Evolutionary conservation across 768 basidiomycete species (phyloP).

Genomic region (Crassisporium funariophilum): DNA sequence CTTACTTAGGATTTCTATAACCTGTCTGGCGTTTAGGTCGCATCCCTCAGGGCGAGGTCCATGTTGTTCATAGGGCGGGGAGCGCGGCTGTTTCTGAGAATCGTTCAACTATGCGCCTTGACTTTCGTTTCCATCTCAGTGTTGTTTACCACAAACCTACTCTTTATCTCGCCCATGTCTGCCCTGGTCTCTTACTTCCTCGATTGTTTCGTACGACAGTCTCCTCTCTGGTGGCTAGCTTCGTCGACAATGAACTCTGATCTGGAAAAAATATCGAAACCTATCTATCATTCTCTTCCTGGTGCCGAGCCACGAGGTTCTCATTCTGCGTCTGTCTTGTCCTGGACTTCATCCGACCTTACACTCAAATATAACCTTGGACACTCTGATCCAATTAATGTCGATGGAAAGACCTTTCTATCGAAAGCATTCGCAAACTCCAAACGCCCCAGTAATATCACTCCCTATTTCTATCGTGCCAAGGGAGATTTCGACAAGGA

Average conservation of each 20-base stretch:
- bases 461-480: constrained; percentile 83
- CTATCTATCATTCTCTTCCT: constrained; percentile 3
- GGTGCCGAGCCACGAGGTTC: constrained; percentile 4
- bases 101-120: constrained; percentile 27
- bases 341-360: constrained; percentile 37
- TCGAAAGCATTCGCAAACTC: constrained; percentile 71
- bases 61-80: constrained; percentile 9
- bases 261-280: constrained; percentile 11
- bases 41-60: neutral
- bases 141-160: constrained; percentile 44
- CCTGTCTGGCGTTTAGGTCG: no score
- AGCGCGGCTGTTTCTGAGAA: constrained; percentile 14
- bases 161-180: constrained; percentile 37
- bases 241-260: constrained; percentile 4
- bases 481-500: constrained; percentile 53
- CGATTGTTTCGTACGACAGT: constrained; percentile 17
- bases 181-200: constrained; percentile 27
- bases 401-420: constrained; percentile 56
- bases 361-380: constrained; percentile 37
- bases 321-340: constrained; percentile 10
- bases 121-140: constrained; percentile 42
- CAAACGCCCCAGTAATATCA: constrained; percentile 72
- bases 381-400: constrained; percentile 30
- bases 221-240: constrained; percentile 1
- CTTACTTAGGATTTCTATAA: no score